Base-by-base conservation (phyloP, 1,139 yeast species). In the Geotrichum australiense region DNA sequence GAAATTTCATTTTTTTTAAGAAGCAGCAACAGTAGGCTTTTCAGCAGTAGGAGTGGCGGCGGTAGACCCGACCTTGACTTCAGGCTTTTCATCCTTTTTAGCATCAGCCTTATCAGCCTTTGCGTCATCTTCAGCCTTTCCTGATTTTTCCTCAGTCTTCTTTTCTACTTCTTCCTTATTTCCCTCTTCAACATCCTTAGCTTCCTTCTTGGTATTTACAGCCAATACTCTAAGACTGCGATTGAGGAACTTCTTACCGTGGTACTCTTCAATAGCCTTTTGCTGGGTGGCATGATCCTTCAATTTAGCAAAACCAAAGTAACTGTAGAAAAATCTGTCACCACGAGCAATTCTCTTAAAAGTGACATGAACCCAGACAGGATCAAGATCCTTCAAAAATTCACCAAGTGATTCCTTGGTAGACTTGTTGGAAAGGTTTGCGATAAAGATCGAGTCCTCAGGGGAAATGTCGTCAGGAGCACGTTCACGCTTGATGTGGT, bases 271-370 rank as follows among this genome's bases (percentile, higher is more conserved):
- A 45, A 77, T 60, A 1, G 80, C 73, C 32, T 64, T 63, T 32
- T 59, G 51, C 43, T 77, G 70, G 14, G 61, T 61, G 16, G 60
- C 68, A n/a, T 63, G 66, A 10, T 66, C 64, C 23, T 69, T 66
- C 43, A 79, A 64, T 20, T 71, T 72, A 31, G 78, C 73, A 51
- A 80, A 65, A 1, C 80, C 84, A 44, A 76, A 72, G 34, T 25
- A 29, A 16, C 28, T 27, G n/a, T 23, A 22, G 35, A 36, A 37
- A 18, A 29, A 14, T 12, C 45, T 38, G 12, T 34, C 31, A 1
- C 34, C 29, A n/a, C 36, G 32, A 4, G 21, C 10, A 16, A 24
- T 35, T 5, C 35, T 21, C 25, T 33, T 39, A 20, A 30, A 29
- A 11, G 40, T 21, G 22, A 39, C 30, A 31, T 35, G 32, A 12